A percentile compares a stretch with the other conserved stretches of the same genome.
Evolutionary conservation across 2,329 filamentous ascomycete species (phyloP).

Genomic region (Gyromitra esculenta): DNA sequence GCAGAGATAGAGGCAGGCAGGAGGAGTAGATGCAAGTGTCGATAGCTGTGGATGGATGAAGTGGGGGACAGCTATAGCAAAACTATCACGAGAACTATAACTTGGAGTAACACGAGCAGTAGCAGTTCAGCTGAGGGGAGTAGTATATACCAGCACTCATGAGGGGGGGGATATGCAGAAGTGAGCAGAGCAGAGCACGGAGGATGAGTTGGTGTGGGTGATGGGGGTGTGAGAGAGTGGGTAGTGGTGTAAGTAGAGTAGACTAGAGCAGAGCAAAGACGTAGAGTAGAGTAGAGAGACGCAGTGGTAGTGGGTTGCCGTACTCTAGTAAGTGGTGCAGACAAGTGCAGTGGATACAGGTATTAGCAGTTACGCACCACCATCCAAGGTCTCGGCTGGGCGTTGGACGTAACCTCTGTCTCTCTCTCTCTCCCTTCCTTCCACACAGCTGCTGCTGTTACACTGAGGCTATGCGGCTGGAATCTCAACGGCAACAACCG

Average conservation of each 20-base stretch:
- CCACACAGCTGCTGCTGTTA: neutral
- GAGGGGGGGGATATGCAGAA: neutral
- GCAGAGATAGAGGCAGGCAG: neutral
- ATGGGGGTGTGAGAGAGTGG: neutral
- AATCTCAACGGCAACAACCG: neutral
- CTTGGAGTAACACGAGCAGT: neutral
- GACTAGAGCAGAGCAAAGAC: neutral
- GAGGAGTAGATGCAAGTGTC: neutral
- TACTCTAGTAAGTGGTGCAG: neutral
- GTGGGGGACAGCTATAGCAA: no score
- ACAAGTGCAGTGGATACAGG: neutral
- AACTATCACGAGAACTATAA: no score
- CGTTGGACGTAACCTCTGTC: neutral
- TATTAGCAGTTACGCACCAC: neutral
- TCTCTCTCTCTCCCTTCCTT: no score
- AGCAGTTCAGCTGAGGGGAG: neutral
- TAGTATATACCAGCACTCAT: neutral
- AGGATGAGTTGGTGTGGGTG: no score
- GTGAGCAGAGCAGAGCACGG: neutral
- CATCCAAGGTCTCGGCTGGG: no score
- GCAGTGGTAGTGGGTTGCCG: neutral
- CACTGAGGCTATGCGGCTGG: neutral
- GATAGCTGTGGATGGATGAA: no score
- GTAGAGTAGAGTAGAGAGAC: neutral
- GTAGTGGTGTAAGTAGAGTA: neutral